Base-by-base conservation (phyloP, 1,139 yeast genomes). In the Pichiaceae sp. region DNA sequence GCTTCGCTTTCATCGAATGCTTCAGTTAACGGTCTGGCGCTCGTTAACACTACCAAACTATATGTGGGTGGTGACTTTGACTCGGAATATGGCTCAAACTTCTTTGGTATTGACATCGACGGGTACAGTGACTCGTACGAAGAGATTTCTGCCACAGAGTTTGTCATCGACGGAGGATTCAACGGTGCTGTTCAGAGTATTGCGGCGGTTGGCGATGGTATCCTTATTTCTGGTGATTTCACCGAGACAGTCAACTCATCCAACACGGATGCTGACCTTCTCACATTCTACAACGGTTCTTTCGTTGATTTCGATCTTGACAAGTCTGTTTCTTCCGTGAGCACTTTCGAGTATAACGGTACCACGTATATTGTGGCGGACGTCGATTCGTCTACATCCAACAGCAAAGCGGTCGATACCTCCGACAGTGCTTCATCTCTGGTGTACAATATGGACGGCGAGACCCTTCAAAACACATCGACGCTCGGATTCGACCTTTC, bases 31-130 rank as follows among this genome's bases (percentile, higher is more conserved):
- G 52, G 61, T 0, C 42, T 70, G 15, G 50, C 50, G 9, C 36
- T 47, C 4, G 33, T 56, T 23, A 55, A 63, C 49, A 60, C 50
- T 12, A 40, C 54, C 1, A 55, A 53, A 17, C 46, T 62, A 16
- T 59, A 52, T 42, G 58, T 62, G 30, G 72, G 66, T 14, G 93
- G 93, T 15, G 60, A 66, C 27, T 75, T 80, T 42, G 46, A 57
- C 8, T 63, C 75, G 2, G 44, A 52, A 11, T 61, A 51, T 40
- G 66, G 67, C 18, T 46, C 53, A 17, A 57, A 63, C 38, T 48
- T 64, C 20, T 38, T 64, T n/a, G 54, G 51, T 3, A 42, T 57
- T 16, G 46, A 46, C 17, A 39, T 58, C n/a, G 40, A 25, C 17
- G 31, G 17, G 2, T 42, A 34, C 33, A 35, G 39, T 40, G 33